Base-by-base conservation (phyloP, 345 rosid species). In the Toxicodendron radicans region DNA sequence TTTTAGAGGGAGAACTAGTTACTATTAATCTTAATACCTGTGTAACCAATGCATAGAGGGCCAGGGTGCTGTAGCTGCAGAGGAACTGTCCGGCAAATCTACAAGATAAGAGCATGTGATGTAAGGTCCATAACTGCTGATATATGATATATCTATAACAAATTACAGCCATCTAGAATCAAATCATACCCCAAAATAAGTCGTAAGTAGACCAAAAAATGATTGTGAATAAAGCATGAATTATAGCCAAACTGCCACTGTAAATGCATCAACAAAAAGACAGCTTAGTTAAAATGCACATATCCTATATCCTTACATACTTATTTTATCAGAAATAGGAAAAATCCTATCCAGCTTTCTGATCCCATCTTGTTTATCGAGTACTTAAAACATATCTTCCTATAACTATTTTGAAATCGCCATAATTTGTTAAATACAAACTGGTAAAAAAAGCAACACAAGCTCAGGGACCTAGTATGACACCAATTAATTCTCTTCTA, bases 181-280 rank as follows among this genome's bases (percentile, higher is more conserved):
- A 12, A 30, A n/a, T 41, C 73, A 71, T 90, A 93, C 99, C 99
- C 99, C 81, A 95, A 61, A 43, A 83, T 67, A 79, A 95, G 91
- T 45, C 99, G 89, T 4, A 87, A 66, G 82, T 89, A 93, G 65
- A 95, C 92, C 69, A 93, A 85, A 38, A 79, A 71, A 75, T 91
- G 99, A 72, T 90, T 85, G 67, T 70, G 83, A 63, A 93, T 89
- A 78, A 95, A 95, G 84, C 99, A 95, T 46, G 98, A 95, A 81
- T 78, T 86, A 79, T 91, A 93, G 20, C 99, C 98, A 38, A 95
- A 95, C 77, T 95, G 97, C 99, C 98, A 95, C 99, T 95, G 91
- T 45, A 77, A 18, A 78, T 45, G 72, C 71, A 74, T 45, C 67
- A 57, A 65, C 63, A 79, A 64, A 73, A 63, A 70, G 20, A 61